phyloP scores from a whole-genome alignment of 257 asterid genomes.

The Hygrophila difformis region DNA sequence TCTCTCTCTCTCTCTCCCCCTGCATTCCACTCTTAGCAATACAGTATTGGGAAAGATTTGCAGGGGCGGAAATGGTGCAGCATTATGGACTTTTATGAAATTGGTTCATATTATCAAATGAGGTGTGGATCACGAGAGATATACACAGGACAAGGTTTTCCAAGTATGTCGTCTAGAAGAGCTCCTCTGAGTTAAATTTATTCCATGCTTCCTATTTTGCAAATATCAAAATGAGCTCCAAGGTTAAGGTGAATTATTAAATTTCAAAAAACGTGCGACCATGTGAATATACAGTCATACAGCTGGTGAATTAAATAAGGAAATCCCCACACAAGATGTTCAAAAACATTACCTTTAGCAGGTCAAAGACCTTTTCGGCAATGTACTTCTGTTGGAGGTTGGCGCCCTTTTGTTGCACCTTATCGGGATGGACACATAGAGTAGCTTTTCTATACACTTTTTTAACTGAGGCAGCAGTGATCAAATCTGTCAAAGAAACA shows the following conservation, averaged over 20 bases:
- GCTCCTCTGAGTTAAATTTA: conserved; percentile 99
- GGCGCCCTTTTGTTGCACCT: conserved; percentile 99
- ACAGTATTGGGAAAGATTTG: too few species aligned
- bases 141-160: too few species aligned
- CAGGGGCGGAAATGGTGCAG: too few species aligned
- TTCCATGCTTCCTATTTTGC: conserved; percentile 90
- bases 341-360: conserved; percentile 78
- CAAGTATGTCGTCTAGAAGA: conserved; percentile 47
- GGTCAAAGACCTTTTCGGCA: conserved; percentile 96
- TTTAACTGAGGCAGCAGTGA: conserved; percentile 80
- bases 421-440: conserved; percentile 95
- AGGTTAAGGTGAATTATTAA: too few species aligned
- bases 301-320: too few species aligned
- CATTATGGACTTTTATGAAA: too few species aligned
- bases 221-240: conserved; percentile 18
- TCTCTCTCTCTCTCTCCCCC: too few species aligned
- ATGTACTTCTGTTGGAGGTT: conserved; percentile 90
- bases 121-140: too few species aligned
- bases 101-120: too few species aligned
- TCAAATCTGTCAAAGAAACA: conserved; percentile 91
- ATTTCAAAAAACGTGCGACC: too few species aligned
- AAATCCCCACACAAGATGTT: background rate
- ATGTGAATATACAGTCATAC: background rate
- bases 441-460: conserved; percentile 96
- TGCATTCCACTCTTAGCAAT: too few species aligned